Base-by-base conservation (phyloP, 2,329 filamentous ascomycete species). In the Trichoderma sp. region DNA sequence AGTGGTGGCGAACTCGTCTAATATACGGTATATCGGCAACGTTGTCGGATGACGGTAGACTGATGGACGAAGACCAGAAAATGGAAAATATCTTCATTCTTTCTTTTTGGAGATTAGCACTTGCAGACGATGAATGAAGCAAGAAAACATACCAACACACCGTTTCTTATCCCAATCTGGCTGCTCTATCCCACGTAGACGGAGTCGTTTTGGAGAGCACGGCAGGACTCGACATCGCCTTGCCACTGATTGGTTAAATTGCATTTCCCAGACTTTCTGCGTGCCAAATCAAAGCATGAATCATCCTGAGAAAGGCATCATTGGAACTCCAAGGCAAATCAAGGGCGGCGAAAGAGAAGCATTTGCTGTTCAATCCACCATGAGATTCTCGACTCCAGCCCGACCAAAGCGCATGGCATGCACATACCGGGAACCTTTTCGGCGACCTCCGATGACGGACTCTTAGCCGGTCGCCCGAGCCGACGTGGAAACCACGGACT, bases 361-460 rank as follows among this genome's bases (percentile, higher is more conserved):
- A 4, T 5, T 13, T 26, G 14, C 32, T 52, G 28, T n/a, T 21
- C 8, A 28, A 5, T 13, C 59, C n/a, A 28, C 3, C 18, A 30
- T n/a, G 2, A 52, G 59, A 21, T 30, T 63, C 30, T 10, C 14
- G 30, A 26, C 13, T 4, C 11, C 6, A 8, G 18, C 43, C 16
- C 18, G 7, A 34, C 34, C 24, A 32, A n/a, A 24, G n/a, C 10
- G 18, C 21, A 55, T 24, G 21, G 51, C 51, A 55, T 30, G 18
- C 30, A 52, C 51, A 55, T 21, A 7, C 63, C 52, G 52, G 63
- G 37, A 14, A 13, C 32, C 34, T 24, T 21, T 58, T 52, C 59
- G 39, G 43, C 28, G 59, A 32, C 8, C 37, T 39, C 61, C 61
- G 61, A 65, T 56, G 63, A 52, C 63, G 63, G 52, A 58, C n/a